phyloP scores from a whole-genome alignment of 129 eudicot genomes.

The sunflower (Helianthus annuus) region HanXRQr2.0-SUNRISE NC_035442.2:173713721-173714220 shows the following conservation, averaged over 20 bases:
- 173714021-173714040: constrained; percentile 39
- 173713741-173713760: not conserved
- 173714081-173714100: constrained; percentile 35
- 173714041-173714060: constrained; percentile 40
- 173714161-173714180: constrained; percentile 50
- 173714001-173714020: not conserved
- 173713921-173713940: constrained; percentile 33
- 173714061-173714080: constrained; percentile 52
- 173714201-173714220: constrained; percentile 34
- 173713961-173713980: constrained; percentile 15
- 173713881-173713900: not conserved
- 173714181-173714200: constrained; percentile 42
- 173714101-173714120: constrained; percentile 21
- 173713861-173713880: no score
- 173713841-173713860: no score
- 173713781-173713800: no score
- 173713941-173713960: constrained; percentile 35
- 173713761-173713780: no score
- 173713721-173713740: not conserved
- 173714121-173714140: constrained; percentile 32
- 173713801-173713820: no score
- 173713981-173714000: constrained; percentile 28
- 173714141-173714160: constrained; percentile 53
- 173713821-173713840: no score
- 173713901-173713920: constrained; percentile 54